Evolutionary conservation across 208 protist genomes (phyloP), one percentile per base, ranked within the genome.

Genomic region (Acanthamoeba lenticulata): DNA sequence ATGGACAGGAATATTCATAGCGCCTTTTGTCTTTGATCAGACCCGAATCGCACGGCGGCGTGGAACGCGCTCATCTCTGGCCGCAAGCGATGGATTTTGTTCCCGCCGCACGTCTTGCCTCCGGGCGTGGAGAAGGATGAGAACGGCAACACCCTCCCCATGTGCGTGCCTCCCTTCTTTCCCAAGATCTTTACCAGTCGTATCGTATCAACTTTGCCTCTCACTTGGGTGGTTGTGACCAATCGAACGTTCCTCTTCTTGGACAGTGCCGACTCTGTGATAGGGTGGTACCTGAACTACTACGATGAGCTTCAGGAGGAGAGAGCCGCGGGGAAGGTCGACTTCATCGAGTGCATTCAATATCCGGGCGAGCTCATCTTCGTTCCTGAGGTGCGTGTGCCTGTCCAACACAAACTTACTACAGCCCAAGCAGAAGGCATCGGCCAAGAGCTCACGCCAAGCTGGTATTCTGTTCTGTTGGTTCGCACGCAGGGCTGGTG

Each of bases 401-500:
- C 47, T 36, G 38, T 17, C n/a, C 13, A 17, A 32, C 2, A 13
- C 32, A 17, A 42, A 6, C 0, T 0, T 32, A 44, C 36, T 21
- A 57, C 49, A 7, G 29, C 55, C 24, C 45, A 55, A 2, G 17
- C 38, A 13, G 15, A 5, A 77, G 9, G 34, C 67, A 77, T 15
- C 5, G 13, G 5, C 5, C 42, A 49, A 11, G 40, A 52, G 9
- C 13, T 27, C 0, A 47, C 6, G 67, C n/a, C 27, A 65, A 57
- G 86, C 89, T 29, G n/a, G n/a, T n/a, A n/a, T n/a, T 47, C 60
- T 81, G 13, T 92, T 92, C 3, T 95, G 38, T n/a, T n/a, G n/a
- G n/a, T n/a, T n/a, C n/a, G n/a, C n/a, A n/a, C n/a, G n/a, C 65
- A 89, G 24, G 95, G 95, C 13, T 96, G 95, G 95, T 96, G 93